Base-by-base conservation (phyloP, 2,329 filamentous ascomycete species). In the Fonsecaea nubica region DNA sequence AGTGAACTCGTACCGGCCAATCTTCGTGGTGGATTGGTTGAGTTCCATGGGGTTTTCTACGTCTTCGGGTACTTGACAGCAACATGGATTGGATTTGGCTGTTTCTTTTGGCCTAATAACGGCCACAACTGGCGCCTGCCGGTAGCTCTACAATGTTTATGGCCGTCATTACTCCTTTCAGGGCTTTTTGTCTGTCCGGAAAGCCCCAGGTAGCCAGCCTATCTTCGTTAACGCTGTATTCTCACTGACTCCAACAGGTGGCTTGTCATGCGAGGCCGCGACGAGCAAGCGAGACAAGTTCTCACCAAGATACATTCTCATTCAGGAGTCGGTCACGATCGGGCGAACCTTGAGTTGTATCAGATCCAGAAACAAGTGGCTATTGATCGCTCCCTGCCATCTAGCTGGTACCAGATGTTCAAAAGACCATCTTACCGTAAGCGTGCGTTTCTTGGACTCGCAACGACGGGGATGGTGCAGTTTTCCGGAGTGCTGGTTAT, bases 401-500 rank as follows among this genome's bases (percentile, higher is more conserved):
- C n/a, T 9, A 53, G 64, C 5, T 71, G 64, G 64, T 55, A n/a
- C 52, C 61, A 66, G 15, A 57, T 71, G 40, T 64, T 64, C 36
- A 50, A 35, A 35, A 69, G 66, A 40, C 69, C 69, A 2, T 66
- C 60, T 1, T 71, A 69, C 52, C 40, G 66, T 18, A 71, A 71
- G 33, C 40, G 66, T 4, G 61, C 58, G 9, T 48, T 71, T n/a
- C 59, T 71, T 3, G 64, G 54, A 10, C 61, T 69, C 2, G 66
- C 64, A 6, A 65, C 59, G 1, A 67, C 64, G 12, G 64, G 36
- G 4, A 65, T 69, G 25, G 63, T 64, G 32, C 64, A 71, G 18
- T 80, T 55, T 76, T 80, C 6, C 9, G 62, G 62, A 25, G 62
- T 68, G 5, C 55, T 82, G 54, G 78, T 83, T 4, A 81, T 82